Conservation (phyloP, 148 eudicot species). For the Vaccinium macrocarpon region DNA sequence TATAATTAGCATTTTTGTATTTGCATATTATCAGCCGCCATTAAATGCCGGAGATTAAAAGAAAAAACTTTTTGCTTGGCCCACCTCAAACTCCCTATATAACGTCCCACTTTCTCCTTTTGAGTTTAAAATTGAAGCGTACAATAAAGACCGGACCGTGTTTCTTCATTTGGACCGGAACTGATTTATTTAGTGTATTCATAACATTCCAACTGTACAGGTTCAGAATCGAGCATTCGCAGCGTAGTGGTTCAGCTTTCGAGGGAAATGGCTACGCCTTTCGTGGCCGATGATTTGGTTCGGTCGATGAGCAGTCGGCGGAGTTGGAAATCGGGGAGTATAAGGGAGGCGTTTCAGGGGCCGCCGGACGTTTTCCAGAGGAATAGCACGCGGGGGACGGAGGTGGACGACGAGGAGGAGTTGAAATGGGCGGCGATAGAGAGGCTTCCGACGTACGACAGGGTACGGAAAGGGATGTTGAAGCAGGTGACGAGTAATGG, state of each 20-base stretch:
- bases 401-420: conserved; percentile 27
- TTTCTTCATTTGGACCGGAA: too few species aligned
- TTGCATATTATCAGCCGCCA: too few species aligned
- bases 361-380: conserved; percentile 23
- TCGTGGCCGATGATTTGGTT: background rate
- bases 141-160: too few species aligned
- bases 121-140: too few species aligned
- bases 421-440: conserved; percentile 28
- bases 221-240: background rate
- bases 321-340: conserved; percentile 18
- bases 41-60: too few species aligned
- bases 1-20: too few species aligned
- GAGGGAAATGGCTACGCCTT: background rate
- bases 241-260: background rate
- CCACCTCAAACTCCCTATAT: too few species aligned
- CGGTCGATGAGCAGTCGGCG: background rate
- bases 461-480: conserved; percentile 24
- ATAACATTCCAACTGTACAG: background rate
- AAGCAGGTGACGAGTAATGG: conserved; percentile 19
- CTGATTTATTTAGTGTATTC: background rate
- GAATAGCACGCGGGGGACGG: conserved; percentile 9
- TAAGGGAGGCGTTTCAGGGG: conserved; percentile 27
- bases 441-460: conserved; percentile 27
- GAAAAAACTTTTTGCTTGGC: too few species aligned
- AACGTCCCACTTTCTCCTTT: too few species aligned